Evolutionary conservation across 2,329 filamentous ascomycete genomes (phyloP).

Genomic region (Lizonia empirigonia): DNA sequence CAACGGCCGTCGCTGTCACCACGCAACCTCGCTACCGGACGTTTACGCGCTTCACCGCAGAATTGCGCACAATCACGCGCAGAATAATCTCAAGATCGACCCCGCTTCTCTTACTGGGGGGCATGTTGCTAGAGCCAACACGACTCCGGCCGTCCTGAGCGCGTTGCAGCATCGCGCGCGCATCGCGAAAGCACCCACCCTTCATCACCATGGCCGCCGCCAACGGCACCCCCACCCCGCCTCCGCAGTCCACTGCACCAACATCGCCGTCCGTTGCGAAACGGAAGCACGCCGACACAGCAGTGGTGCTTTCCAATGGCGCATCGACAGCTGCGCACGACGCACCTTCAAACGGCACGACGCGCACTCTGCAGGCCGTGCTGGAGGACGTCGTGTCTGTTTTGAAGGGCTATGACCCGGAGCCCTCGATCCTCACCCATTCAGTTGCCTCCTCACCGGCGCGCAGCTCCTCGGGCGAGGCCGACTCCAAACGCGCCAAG

Average conservation of each 20-base stretch:
- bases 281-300: constrained; percentile 53
- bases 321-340: constrained; percentile 30
- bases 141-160: constrained; percentile 38
- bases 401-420: constrained; percentile 52
- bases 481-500: constrained; percentile 54
- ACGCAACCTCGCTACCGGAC: constrained; percentile 14
- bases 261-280: constrained; percentile 47
- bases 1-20: constrained; percentile 24
- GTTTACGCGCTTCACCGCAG: constrained; percentile 19
- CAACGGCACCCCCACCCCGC: constrained; percentile 46
- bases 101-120: constrained; percentile 5
- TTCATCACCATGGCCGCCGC: constrained; percentile 41
- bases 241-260: constrained; percentile 32
- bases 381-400: constrained; percentile 52
- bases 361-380: constrained; percentile 37
- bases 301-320: constrained; percentile 37
- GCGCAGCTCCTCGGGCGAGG: constrained; percentile 47
- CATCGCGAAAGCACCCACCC: constrained; percentile 39
- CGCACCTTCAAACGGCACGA: constrained; percentile 21
- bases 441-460: constrained; percentile 37
- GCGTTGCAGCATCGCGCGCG: constrained; percentile 44
- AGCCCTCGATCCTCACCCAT: constrained; percentile 53
- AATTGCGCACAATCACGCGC: constrained; percentile 1
- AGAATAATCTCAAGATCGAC: not conserved
- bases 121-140: constrained; percentile 15